Conservation (phyloP, 331 rosid genomes). For the Quercus lobata region DNA sequence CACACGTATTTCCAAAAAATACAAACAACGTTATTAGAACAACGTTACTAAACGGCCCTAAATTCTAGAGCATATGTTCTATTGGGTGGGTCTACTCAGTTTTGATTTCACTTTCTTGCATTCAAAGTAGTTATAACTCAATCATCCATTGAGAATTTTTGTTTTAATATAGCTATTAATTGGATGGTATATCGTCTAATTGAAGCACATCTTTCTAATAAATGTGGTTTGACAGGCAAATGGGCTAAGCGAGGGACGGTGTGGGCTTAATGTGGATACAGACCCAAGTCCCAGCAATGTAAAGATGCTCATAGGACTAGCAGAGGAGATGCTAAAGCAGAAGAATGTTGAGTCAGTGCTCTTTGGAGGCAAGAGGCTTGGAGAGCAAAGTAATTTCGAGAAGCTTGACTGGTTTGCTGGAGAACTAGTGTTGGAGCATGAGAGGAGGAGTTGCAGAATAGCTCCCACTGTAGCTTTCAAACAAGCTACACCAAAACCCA, state of each 20-base stretch:
- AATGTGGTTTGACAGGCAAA: conserved; percentile 56
- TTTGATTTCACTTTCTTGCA: not conserved
- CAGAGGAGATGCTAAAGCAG: conserved; percentile 92
- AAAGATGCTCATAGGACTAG: conserved; percentile 66
- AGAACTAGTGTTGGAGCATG: conserved; percentile 92
- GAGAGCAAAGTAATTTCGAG: conserved; percentile 76
- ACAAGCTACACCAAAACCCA: conserved; percentile 71
- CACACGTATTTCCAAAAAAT: no score
- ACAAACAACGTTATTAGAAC: no score
- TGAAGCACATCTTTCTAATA: not conserved
- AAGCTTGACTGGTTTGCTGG: conserved; percentile 98
- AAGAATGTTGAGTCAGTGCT: conserved; percentile 94
- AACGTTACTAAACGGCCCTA: no score
- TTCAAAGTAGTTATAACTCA: not conserved
- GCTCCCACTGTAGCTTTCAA: conserved; percentile 99
- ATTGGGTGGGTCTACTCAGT: not conserved
- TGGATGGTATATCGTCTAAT: not conserved
- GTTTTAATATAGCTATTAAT: not conserved
- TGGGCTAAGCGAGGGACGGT: conserved; percentile 76
- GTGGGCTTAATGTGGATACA: conserved; percentile 77
- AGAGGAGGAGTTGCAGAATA: conserved; percentile 99
- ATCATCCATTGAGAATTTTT: not conserved
- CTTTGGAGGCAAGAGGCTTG: conserved; percentile 87
- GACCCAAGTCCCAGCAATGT: conserved; percentile 84
- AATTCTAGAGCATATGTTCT: not conserved